Conservation (phyloP, 1,284 basidiomycete species). For the Leccinum proximum region DNA sequence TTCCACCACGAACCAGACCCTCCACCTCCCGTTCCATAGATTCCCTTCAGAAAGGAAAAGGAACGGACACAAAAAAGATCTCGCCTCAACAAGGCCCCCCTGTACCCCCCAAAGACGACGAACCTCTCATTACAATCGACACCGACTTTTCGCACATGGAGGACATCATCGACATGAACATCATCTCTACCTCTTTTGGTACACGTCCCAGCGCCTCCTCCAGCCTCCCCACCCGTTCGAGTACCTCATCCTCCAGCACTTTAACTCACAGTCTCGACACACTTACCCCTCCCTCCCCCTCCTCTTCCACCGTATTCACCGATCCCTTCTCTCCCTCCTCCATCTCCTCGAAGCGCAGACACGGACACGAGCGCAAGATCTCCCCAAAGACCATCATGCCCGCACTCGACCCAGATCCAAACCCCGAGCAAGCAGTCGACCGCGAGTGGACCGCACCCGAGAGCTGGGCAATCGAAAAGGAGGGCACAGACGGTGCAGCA, state of each 20-base stretch:
- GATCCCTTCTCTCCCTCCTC: no score
- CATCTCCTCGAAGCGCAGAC: conserved; percentile 11
- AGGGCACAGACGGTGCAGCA: conserved; percentile 17
- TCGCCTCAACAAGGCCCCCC: conserved; percentile 25
- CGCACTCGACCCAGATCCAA: conserved; percentile 8
- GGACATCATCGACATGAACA: conserved; percentile 65
- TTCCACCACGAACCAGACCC: conserved; percentile 2
- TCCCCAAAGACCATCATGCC: conserved; percentile 40
- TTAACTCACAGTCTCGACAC: conserved; percentile 16
- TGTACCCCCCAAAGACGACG: conserved; percentile 15
- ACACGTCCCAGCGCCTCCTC: not conserved
- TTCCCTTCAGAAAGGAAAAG: conserved; percentile 28
- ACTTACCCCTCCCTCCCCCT: conserved; percentile 31
- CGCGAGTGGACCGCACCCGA: conserved; percentile 30
- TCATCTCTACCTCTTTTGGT: conserved; percentile 2
- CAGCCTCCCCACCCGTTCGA: no score
- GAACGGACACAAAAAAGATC: conserved; percentile 14
- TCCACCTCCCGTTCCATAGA: conserved; percentile 21
- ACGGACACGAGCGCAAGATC: conserved; percentile 34
- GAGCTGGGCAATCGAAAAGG: conserved; percentile 34
- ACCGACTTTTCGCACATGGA: conserved; percentile 82
- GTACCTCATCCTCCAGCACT: conserved; percentile 9
- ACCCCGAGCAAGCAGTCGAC: conserved; percentile 10
- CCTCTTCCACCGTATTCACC: conserved; percentile 35
- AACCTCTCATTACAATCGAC: conserved; percentile 50